phyloP scores from a whole-genome alignment of 331 rosid species.

The Pyrus hybrid region DNA sequence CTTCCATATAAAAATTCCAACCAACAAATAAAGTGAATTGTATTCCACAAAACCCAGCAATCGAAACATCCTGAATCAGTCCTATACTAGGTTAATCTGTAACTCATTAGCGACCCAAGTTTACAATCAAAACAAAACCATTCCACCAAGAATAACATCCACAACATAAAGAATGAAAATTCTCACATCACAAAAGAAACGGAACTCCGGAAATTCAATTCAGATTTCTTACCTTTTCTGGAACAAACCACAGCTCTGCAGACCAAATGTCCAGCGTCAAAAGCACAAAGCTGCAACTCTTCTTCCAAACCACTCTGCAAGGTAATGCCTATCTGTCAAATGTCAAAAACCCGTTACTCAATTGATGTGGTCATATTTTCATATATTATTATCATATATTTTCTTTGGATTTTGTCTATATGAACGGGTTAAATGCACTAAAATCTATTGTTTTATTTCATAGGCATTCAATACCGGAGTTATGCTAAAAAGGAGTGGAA shows the following conservation, averaged over 20 bases:
- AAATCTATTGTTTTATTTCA: no score
- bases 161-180: neutral
- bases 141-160: neutral
- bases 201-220: neutral
- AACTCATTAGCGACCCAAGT: neutral
- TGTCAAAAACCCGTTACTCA: neutral
- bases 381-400: no score
- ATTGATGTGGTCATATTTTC: no score
- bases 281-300: neutral
- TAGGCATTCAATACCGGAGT: no score
- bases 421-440: no score
- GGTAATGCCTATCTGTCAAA: neutral
- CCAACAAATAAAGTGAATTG: neutral
- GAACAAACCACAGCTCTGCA: conserved; percentile 6
- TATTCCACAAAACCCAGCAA: neutral
- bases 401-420: no score
- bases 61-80: neutral
- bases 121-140: neutral
- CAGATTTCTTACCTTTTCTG: conserved; percentile 55
- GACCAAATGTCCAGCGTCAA: conserved; percentile 14
- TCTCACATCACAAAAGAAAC: neutral
- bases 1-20: neutral
- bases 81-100: neutral
- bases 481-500: no score
- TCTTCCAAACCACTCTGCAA: neutral